A percentile compares a stretch with the other conserved stretches of the same genome.
Evolutionary conservation across 257 asterid species (phyloP).

Genomic region (Fraxinus cuspidata): DNA sequence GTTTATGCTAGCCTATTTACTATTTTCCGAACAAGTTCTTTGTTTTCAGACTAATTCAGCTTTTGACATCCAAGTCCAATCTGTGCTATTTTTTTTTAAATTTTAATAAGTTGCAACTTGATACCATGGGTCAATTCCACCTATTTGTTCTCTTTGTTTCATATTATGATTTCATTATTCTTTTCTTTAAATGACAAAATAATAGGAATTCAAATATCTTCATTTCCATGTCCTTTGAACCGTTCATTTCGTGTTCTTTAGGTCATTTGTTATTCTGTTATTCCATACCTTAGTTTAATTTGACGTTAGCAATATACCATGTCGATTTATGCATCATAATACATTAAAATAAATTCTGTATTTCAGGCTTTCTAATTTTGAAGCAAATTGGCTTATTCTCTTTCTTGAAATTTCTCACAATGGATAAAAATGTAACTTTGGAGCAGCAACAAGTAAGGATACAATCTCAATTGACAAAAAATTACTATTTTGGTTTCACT

Average conservation of each 20-base stretch:
- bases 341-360: neutral
- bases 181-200: neutral
- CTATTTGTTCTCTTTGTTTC: constrained; percentile 13
- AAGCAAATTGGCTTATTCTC: neutral
- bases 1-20: constrained; percentile 30
- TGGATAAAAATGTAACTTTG: neutral
- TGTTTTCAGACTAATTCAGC: constrained; percentile 4
- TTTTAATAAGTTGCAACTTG: constrained; percentile 12
- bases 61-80: constrained; percentile 3
- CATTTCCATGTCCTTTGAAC: neutral
- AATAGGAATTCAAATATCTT: neutral
- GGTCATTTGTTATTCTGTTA: neutral
- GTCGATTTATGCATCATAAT: neutral
- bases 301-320: neutral
- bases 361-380: neutral
- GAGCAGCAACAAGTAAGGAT: neutral
- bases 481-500: too few relatives aligned
- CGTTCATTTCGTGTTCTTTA: neutral
- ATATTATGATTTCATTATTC: neutral
- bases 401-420: neutral
- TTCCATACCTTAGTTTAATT: neutral
- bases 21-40: constrained; percentile 13
- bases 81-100: constrained; percentile 2
- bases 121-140: neutral
- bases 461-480: too few relatives aligned